phyloP scores from a whole-genome alignment of 441 rosid genomes.

The Euphorbia corollata region DNA sequence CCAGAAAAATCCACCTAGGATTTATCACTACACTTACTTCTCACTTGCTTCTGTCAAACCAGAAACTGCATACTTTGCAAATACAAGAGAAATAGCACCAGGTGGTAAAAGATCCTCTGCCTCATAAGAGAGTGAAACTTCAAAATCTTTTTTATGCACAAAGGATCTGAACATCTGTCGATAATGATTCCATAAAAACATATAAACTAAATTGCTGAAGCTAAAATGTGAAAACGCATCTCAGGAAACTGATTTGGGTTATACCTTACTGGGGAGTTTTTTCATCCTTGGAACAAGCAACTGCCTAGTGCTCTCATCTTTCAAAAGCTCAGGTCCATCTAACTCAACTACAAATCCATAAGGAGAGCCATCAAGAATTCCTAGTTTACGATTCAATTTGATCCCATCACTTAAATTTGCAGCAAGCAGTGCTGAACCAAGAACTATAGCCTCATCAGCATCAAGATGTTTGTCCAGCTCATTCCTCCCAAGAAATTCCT shows the following conservation, averaged over 20 bases:
- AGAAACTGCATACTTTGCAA: constrained; percentile 81
- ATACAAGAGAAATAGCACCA: constrained; percentile 49
- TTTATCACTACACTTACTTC: constrained; percentile 49
- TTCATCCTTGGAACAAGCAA: constrained; percentile 84
- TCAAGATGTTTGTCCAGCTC: constrained; percentile 91
- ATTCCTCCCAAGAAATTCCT: constrained; percentile 80
- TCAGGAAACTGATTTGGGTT: neutral
- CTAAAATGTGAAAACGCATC: constrained; percentile 2
- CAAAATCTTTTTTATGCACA: constrained; percentile 74
- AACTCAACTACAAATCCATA: constrained; percentile 66
- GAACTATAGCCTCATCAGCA: constrained; percentile 97
- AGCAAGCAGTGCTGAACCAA: constrained; percentile 80
- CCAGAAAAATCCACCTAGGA: constrained; percentile 7
- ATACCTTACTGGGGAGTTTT: constrained; percentile 92
- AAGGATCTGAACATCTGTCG: constrained; percentile 85
- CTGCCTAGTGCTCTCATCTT: constrained; percentile 65
- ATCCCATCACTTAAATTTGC: constrained; percentile 98
- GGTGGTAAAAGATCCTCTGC: constrained; percentile 68
- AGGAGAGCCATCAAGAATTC: constrained; percentile 91
- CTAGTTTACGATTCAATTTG: constrained; percentile 85
- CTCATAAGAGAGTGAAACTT: constrained; percentile 77
- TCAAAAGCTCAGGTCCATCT: constrained; percentile 60
- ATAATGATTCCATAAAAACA: constrained; percentile 23
- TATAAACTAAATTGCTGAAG: constrained; percentile 14
- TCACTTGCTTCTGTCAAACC: constrained; percentile 68